These are phyloP conservation scores for Xylaria longipes DNA, from an alignment of 495 filamentous ascomycete genomes.

Conservation along the genomic window DNA sequence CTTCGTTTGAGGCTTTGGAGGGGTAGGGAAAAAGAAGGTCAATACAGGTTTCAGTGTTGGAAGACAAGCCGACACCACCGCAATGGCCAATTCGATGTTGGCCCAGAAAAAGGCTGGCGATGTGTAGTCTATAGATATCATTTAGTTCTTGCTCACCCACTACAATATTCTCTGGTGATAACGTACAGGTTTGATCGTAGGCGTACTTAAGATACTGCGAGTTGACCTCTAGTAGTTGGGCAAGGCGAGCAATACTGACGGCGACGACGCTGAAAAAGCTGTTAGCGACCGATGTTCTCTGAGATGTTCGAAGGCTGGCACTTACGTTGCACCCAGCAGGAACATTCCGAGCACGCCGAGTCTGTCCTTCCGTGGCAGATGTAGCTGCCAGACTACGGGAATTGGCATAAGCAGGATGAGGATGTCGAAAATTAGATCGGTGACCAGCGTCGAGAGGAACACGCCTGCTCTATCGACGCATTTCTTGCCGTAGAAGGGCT, in stretches of 20 bases:
- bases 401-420: conserved; percentile 55
- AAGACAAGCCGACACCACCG: conserved; percentile 45
- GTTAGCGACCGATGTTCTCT: conserved; percentile 16
- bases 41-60: conserved; percentile 39
- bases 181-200: conserved; percentile 38
- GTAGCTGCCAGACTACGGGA: conserved; percentile 52
- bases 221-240: conserved; percentile 28
- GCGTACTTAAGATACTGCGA: conserved; percentile 31
- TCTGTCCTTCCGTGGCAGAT: conserved; percentile 52
- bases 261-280: conserved; percentile 27
- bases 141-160: conserved; percentile 6
- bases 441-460: conserved; percentile 39
- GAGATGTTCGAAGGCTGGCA: conserved; percentile 29
- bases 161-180: not conserved
- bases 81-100: conserved; percentile 42
- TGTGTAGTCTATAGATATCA: conserved; percentile 27
- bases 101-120: conserved; percentile 42
- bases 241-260: conserved; percentile 31
- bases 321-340: conserved; percentile 54
- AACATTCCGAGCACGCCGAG: conserved; percentile 56
- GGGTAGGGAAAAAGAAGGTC: not conserved
- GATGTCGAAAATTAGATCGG: conserved; percentile 48
- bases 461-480: conserved; percentile 33
- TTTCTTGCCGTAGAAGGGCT: conserved; percentile 31
- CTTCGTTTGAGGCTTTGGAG: conserved; percentile 11